phyloP scores from a whole-genome alignment of 2,329 filamentous ascomycete genomes.

The Dothideomycetes sp. region DNA sequence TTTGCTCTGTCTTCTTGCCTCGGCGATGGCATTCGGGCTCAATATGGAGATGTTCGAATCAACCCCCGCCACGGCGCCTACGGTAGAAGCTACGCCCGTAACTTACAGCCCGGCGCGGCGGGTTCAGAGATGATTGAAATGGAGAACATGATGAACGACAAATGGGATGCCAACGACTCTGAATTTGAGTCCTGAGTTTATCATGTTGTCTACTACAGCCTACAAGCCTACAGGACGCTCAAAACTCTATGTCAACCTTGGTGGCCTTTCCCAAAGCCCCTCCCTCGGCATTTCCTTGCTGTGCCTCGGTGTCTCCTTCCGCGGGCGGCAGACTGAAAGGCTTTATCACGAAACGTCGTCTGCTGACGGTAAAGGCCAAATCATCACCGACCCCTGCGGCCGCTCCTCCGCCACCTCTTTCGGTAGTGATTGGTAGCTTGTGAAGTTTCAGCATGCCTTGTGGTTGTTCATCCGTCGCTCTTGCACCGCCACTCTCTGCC shows the following conservation, averaged over 20 bases:
- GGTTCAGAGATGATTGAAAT: slow-evolving; percentile 56
- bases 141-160: slow-evolving; percentile 46
- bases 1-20: slow-evolving; percentile 48
- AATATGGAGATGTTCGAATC: slow-evolving; percentile 32
- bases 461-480: slow-evolving; percentile 60
- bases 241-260: slow-evolving; percentile 70
- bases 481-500: slow-evolving; percentile 39
- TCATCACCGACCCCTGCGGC: slow-evolving; percentile 63
- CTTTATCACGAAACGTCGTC: slow-evolving; percentile 73
- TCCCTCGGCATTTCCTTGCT: slow-evolving; percentile 35
- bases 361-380: slow-evolving; percentile 80
- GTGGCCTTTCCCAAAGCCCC: slow-evolving; percentile 33
- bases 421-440: slow-evolving; percentile 73
- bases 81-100: slow-evolving; percentile 47
- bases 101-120: slow-evolving; percentile 43
- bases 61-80: slow-evolving; percentile 40
- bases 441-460: slow-evolving; percentile 83
- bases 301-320: slow-evolving; percentile 61
- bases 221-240: slow-evolving; percentile 2
- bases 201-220: neutral
- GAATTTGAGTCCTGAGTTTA: slow-evolving; percentile 10
- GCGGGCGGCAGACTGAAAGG: slow-evolving; percentile 84
- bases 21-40: slow-evolving; percentile 42
- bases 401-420: slow-evolving; percentile 72
- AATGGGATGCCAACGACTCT: slow-evolving; percentile 17